phyloP scores from a whole-genome alignment of 179 eudicot genomes.

The Beta corolliflora region DNA sequence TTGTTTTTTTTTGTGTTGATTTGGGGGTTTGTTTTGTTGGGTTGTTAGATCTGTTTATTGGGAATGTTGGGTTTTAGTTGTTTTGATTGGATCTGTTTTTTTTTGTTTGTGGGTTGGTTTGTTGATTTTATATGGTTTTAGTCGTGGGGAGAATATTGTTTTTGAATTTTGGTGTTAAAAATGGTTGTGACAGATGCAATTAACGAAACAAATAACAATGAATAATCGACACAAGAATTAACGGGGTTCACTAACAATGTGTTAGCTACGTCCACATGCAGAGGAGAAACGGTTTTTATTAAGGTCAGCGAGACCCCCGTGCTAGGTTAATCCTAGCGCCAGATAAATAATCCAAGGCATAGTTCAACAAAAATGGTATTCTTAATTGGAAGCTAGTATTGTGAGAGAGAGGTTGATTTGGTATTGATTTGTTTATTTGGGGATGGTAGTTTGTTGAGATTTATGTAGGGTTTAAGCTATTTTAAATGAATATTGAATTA shows the following conservation, averaged over 20 bases:
- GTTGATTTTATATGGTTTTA: not conserved
- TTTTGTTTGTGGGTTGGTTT: not conserved
- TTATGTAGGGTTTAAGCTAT: not conserved
- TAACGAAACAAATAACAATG: too few species aligned
- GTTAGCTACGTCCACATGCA: too few species aligned
- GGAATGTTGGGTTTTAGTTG: not conserved
- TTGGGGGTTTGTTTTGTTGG: not conserved
- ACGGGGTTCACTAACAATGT: too few species aligned
- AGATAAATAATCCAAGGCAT: too few species aligned
- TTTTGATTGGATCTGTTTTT: not conserved
- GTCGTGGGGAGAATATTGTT: not conserved
- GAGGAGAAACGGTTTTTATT: too few species aligned
- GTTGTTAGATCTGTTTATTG: conserved; percentile 12
- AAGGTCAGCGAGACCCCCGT: too few species aligned
- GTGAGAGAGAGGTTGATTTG: too few species aligned
- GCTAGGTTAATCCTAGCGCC: too few species aligned
- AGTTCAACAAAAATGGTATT: not conserved
- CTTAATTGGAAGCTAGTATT: not conserved
- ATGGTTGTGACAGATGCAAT: too few species aligned
- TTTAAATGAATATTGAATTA: too few species aligned
- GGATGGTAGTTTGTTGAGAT: not conserved
- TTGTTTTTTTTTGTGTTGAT: not conserved
- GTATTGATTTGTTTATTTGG: not conserved
- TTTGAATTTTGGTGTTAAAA: not conserved
- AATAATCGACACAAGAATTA: too few species aligned